These are phyloP conservation scores for Colletotrichum tamarilloi DNA, from an alignment of 2,329 filamentous ascomycete species.

Conservation along the genomic window DNA sequence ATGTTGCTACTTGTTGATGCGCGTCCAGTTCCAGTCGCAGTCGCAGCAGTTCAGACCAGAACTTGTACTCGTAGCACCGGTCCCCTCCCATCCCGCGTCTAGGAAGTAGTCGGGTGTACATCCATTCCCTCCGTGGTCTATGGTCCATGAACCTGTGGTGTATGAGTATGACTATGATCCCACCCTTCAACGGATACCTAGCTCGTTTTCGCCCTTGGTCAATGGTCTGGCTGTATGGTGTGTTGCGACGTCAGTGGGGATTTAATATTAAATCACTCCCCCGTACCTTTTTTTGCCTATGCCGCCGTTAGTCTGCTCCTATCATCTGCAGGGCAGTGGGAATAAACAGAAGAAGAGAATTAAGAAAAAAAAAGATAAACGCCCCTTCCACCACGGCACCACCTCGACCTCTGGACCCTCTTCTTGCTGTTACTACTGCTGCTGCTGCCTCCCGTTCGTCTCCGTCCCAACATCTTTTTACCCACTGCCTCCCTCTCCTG, in stretches of 20 bases:
- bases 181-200: slow-evolving; percentile 14
- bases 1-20: not conserved
- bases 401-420: slow-evolving; percentile 20
- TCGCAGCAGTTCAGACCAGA: too few species aligned
- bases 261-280: slow-evolving; percentile 36
- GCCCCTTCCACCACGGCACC: not conserved
- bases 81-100: not conserved
- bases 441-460: not conserved
- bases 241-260: slow-evolving; percentile 37
- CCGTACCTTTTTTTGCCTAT: not conserved
- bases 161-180: not conserved
- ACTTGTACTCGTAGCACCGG: not conserved
- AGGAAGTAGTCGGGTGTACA: not conserved
- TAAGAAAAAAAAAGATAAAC: slow-evolving; percentile 24
- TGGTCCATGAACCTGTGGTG: too few species aligned
- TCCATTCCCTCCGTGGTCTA: not conserved
- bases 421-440: not conserved
- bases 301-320: slow-evolving; percentile 19
- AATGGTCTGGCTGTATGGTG: slow-evolving; percentile 8
- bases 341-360: slow-evolving; percentile 30
- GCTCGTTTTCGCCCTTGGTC: not conserved
- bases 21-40: not conserved
- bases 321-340: slow-evolving; percentile 24
- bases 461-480: slow-evolving; percentile 7
- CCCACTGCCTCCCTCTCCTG: not conserved